Percentiles rank a stretch among this genome's conserved stretches.
These are phyloP conservation scores for Kwoniella bestiolae DNA, from an alignment of 768 basidiomycete genomes.

Conservation along the genomic window DNA sequence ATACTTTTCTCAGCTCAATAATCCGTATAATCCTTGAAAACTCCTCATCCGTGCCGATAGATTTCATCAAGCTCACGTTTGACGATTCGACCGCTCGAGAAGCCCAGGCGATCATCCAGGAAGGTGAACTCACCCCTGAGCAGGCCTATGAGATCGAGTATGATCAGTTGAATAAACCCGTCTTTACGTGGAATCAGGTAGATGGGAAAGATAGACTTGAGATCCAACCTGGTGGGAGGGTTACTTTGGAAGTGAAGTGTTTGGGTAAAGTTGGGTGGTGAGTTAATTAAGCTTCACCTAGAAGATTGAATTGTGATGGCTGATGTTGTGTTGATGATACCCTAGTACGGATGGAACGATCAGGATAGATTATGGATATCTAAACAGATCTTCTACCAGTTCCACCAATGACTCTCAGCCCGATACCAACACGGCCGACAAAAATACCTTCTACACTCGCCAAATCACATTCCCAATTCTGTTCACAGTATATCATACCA, in stretches of 20 bases:
- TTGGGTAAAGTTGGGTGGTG: conserved; percentile 92
- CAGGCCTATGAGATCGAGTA: conserved; percentile 91
- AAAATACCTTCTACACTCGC: conserved; percentile 73
- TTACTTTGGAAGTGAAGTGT: conserved; percentile 72
- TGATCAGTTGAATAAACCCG: conserved; percentile 73
- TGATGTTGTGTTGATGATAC: conserved; percentile 19
- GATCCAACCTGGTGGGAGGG: conserved; percentile 73
- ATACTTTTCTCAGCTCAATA: conserved; percentile 65
- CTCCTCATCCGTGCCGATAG: conserved; percentile 76
- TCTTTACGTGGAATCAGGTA: conserved; percentile 74
- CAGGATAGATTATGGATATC: conserved; percentile 79
- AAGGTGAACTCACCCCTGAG: conserved; percentile 77
- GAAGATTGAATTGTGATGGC: no score
- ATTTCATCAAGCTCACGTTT: conserved; percentile 83
- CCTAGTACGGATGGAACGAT: conserved; percentile 77
- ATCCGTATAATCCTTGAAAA: conserved; percentile 90
- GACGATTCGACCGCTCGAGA: conserved; percentile 85
- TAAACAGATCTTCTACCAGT: conserved; percentile 57
- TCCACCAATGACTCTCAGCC: conserved; percentile 18
- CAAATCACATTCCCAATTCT: conserved; percentile 85
- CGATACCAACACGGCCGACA: conserved; percentile 25
- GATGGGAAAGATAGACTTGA: conserved; percentile 60
- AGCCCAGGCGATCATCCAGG: conserved; percentile 75
- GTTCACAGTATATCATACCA: conserved; percentile 93
- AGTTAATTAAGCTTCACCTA: conserved; percentile 50